Evolutionary conservation across 108 stramenopile genomes (phyloP).

Genomic region (Cyclotella baltica): DNA sequence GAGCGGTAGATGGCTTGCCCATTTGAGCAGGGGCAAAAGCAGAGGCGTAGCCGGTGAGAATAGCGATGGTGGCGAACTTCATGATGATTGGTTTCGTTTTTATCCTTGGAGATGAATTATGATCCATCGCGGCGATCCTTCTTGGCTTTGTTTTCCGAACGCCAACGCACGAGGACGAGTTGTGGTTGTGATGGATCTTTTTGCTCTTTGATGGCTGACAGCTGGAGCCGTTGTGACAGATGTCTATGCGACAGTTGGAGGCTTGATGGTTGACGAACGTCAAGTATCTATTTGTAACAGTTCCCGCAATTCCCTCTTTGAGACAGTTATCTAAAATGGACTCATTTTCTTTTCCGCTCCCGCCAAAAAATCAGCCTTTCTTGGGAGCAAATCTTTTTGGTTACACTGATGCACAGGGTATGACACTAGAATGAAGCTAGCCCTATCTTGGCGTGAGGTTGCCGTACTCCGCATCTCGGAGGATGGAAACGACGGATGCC

Average conservation of each 20-base stretch:
- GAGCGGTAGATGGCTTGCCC: slow-evolving; percentile 21
- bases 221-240: slow-evolving; percentile 5
- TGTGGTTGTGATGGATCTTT: background rate
- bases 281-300: too few species aligned
- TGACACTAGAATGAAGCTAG: too few species aligned
- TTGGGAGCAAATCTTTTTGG: too few species aligned
- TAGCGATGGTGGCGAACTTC: slow-evolving; percentile 49
- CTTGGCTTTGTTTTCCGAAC: background rate
- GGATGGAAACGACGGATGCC: too few species aligned
- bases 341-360: too few species aligned
- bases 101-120: background rate
- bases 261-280: background rate
- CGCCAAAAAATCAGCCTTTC: too few species aligned
- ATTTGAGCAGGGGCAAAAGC: slow-evolving; percentile 48
- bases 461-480: too few species aligned
- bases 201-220: slow-evolving; percentile 4
- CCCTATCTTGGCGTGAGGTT: too few species aligned
- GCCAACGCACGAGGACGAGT: background rate
- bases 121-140: background rate
- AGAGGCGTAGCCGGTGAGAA: slow-evolving; percentile 26
- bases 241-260: background rate
- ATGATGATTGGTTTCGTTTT: slow-evolving; percentile 27
- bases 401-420: too few species aligned
- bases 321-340: too few species aligned
- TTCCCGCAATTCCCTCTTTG: too few species aligned